Conservation (phyloP, 106 monocot species). For the Phalaenopsis equestris region DNA sequence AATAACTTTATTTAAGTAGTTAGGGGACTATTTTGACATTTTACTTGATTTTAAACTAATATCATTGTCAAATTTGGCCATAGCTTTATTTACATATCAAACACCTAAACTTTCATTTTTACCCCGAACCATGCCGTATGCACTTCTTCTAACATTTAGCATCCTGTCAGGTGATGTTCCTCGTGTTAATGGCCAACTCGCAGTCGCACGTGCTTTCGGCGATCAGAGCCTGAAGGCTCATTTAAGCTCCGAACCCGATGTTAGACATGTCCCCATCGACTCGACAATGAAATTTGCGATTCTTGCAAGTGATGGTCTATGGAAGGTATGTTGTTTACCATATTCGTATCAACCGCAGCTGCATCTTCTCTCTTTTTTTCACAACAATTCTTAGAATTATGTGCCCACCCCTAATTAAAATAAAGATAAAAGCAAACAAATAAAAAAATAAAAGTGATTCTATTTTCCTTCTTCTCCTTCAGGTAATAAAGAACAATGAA, state of each 20-base stretch:
- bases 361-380: no score
- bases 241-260: conserved; percentile 61
- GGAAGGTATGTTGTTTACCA: conserved; percentile 30
- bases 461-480: neutral
- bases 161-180: conserved; percentile 28
- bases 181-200: conserved; percentile 49
- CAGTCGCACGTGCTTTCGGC: conserved; percentile 60
- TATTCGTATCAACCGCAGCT: neutral
- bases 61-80: no score
- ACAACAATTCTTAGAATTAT: no score
- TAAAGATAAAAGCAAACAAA: no score
- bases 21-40: no score
- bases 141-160: neutral
- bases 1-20: no score
- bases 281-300: conserved; percentile 31
- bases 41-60: no score
- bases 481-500: conserved; percentile 63
- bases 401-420: no score
- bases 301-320: conserved; percentile 51
- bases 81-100: no score
- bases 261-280: conserved; percentile 21
- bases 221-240: conserved; percentile 54
- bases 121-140: neutral
- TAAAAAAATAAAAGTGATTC: neutral
- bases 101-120: no score